Evolutionary conservation across 805 yeast genomes (phyloP), one percentile per base, ranked within the genome.

Genomic region (Candida michaelii): DNA sequence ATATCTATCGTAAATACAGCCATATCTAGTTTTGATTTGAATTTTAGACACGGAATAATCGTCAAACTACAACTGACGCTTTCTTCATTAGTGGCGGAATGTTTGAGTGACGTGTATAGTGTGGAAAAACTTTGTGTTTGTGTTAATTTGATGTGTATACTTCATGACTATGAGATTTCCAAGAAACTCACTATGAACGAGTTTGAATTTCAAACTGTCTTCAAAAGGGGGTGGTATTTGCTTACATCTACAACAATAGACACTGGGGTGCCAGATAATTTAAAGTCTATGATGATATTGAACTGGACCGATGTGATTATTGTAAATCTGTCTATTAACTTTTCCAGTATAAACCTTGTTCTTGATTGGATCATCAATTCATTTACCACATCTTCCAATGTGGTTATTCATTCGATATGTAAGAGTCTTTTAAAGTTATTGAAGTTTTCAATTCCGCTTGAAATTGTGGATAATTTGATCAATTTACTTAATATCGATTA

Each of bases 91-190:
- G 21, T 43, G 11, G 32, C 29, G 12, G 23, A 42, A 23, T 34
- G 37, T 15, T 24, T 34, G n/a, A 24, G 8, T 5, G 37, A 16
- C 9, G 7, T n/a, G 2, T 23, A 21, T 16, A 14, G 14, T 9
- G 6, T 2, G 3, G 27, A 34, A 7, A 19, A 39, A 18, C 25
- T 40, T 3, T 37, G 46, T 18, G 36, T 51, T 3, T 44, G 60
- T 1, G 55, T 56, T 2, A 71, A 69, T 41, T 48, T 66, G n/a
- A 68, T 59, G 42, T 54, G 71, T 4, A 60, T 68, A 7, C 42
- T 67, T 13, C 65, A 63, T 43, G 73, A 68, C 48, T 59, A 60
- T 44, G 73, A 66, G 34, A 48, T 67, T 10, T 45, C 64, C 9
- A 39, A 48, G 15, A 55, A 55, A 37, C 39, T 58, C 5, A 42